Conservation (phyloP, 2,329 filamentous ascomycete genomes). For the Apiospora koreana region DNA sequence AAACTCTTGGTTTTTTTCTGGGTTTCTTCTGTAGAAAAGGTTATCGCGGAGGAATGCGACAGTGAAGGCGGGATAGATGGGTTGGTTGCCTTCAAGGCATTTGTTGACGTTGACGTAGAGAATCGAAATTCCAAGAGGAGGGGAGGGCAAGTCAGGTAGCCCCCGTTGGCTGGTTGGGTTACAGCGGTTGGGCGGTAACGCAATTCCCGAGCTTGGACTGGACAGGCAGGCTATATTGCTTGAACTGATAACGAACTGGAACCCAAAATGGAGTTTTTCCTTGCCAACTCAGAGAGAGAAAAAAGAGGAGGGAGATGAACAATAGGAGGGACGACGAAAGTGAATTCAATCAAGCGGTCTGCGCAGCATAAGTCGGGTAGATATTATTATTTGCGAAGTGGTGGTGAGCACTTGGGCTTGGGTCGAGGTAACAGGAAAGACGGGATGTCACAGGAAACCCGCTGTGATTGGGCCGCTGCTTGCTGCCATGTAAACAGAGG, state of each 20-base stretch:
- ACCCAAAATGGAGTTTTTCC: conserved; percentile 1
- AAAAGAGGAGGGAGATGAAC: not conserved
- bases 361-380: not conserved
- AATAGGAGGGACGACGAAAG: conserved; percentile 2
- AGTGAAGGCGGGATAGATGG: not conserved
- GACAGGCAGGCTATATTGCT: not conserved
- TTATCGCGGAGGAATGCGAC: not conserved
- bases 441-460: not conserved
- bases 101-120: not conserved
- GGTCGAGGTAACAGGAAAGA: not conserved
- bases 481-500: conserved; percentile 5
- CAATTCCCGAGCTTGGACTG: not conserved
- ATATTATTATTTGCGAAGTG: conserved; percentile 3
- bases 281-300: not conserved
- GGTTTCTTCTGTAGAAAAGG: not conserved
- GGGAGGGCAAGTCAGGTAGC: not conserved
- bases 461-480: not conserved
- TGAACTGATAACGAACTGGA: not conserved
- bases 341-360: not conserved
- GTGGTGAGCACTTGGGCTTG: conserved; percentile 7
- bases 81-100: conserved; percentile 6
- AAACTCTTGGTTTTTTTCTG: not conserved
- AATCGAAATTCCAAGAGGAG: not conserved
- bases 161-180: too few relatives aligned
- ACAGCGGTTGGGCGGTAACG: conserved; percentile 9